phyloP scores from a whole-genome alignment of 73 alveolate species.

The Paraurostyla sp. region DNA sequence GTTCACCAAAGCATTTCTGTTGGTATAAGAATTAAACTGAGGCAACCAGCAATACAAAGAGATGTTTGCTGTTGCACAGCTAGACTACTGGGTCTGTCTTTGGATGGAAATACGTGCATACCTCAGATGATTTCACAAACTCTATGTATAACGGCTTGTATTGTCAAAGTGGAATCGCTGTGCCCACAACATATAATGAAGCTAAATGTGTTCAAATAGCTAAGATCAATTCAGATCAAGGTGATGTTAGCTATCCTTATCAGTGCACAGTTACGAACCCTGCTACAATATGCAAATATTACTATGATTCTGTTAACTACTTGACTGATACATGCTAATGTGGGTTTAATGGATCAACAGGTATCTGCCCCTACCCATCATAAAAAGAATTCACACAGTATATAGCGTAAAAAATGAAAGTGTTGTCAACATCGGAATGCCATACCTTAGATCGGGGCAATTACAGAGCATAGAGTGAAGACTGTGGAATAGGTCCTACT shows the following conservation, averaged over 20 bases:
- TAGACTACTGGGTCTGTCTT: not conserved
- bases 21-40: constrained; percentile 5
- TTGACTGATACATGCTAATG: constrained; percentile 24
- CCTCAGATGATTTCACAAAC: constrained; percentile 28
- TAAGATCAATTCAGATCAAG: constrained; percentile 15
- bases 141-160: constrained; percentile 9
- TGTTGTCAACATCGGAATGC: not conserved
- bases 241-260: constrained; percentile 20
- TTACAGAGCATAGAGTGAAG: constrained; percentile 31
- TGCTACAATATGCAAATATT: constrained; percentile 15
- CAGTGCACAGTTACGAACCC: constrained; percentile 39
- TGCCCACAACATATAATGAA: not conserved
- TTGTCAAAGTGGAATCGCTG: constrained; percentile 46
- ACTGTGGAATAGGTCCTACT: constrained; percentile 46
- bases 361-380: constrained; percentile 47
- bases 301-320: constrained; percentile 12
- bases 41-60: constrained; percentile 3
- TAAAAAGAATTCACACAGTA: not conserved
- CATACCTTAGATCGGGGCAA: constrained; percentile 33
- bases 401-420: not conserved
- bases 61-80: constrained; percentile 18
- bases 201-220: not conserved
- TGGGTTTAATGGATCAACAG: constrained; percentile 41
- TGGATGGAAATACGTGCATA: constrained; percentile 48
- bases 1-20: constrained; percentile 41